phyloP scores from a whole-genome alignment of 352 stramenopile genomes.

The Phytophthora tubulina region DNA sequence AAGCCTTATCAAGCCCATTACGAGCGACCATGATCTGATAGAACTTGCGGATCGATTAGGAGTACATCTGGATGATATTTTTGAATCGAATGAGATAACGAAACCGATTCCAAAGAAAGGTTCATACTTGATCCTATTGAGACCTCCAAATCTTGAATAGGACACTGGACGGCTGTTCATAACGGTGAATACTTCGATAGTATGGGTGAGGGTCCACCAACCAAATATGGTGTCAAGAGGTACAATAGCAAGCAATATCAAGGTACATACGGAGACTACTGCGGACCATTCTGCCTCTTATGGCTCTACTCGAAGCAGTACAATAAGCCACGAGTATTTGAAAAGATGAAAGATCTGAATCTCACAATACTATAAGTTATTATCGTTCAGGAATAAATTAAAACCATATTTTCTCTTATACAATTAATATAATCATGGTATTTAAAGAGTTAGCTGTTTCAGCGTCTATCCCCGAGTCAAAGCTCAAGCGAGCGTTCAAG shows the following conservation, averaged over 20 bases:
- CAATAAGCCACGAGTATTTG: conserved; percentile 19
- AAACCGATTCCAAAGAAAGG: neutral
- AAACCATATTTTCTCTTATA: too few relatives aligned
- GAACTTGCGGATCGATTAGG: conserved; percentile 8
- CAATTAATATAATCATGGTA: too few relatives aligned
- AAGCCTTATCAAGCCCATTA: conserved; percentile 5
- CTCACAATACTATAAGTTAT: too few relatives aligned
- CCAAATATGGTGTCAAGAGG: conserved; percentile 7
- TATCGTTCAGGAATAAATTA: too few relatives aligned
- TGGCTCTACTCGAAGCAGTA: conserved; percentile 31
- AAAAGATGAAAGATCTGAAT: conserved; percentile 31
- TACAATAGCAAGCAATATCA: conserved; percentile 34
- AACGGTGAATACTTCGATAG: conserved; percentile 30
- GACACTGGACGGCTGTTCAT: conserved; percentile 18
- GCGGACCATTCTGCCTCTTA: conserved; percentile 17
- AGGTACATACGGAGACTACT: conserved; percentile 24
- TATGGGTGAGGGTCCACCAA: conserved; percentile 26
- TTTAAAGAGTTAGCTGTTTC: too few relatives aligned
- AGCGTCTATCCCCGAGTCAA: too few relatives aligned
- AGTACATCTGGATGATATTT: conserved; percentile 18
- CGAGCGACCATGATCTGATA: conserved; percentile 16
- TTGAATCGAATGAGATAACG: conserved; percentile 26
- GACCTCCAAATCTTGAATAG: conserved; percentile 15
- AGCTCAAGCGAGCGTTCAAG: too few relatives aligned
- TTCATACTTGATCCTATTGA: conserved; percentile 23